Evolutionary conservation across 805 yeast species (phyloP).

Genomic region (Lipomyces starkeyi): DNA sequence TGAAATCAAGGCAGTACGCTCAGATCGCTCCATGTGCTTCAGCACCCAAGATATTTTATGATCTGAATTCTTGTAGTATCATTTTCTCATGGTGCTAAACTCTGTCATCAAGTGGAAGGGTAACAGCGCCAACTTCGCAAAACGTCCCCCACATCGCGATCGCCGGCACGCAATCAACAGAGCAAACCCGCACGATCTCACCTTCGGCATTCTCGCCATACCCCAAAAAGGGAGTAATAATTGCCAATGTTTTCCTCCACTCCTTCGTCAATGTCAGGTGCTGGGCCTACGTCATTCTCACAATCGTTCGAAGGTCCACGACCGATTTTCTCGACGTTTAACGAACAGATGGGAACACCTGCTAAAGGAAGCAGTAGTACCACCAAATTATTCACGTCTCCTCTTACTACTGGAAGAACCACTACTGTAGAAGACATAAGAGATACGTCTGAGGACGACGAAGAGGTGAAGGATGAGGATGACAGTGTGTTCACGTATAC

Average conservation of each 20-base stretch:
- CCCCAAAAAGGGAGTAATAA: neutral
- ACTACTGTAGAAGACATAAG: too few species aligned
- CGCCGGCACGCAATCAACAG: neutral
- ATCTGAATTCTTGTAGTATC: too few species aligned
- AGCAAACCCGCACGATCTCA: neutral
- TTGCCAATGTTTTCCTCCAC: neutral
- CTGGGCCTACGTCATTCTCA: constrained; percentile 8
- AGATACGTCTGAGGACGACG: neutral
- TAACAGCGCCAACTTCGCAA: too few species aligned
- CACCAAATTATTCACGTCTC: neutral
- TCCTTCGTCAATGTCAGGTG: constrained; percentile 3
- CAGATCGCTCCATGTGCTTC: too few species aligned
- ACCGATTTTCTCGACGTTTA: constrained; percentile 12
- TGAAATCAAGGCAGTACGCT: too few species aligned
- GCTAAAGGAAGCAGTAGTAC: neutral
- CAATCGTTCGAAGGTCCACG: constrained; percentile 15
- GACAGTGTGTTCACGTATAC: neutral
- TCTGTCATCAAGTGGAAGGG: too few species aligned
- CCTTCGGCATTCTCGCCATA: neutral
- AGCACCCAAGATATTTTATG: neutral
- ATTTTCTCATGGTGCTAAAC: neutral
- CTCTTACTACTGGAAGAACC: neutral
- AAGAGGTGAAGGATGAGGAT: constrained; percentile 19
- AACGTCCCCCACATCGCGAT: too few species aligned
- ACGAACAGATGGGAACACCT: neutral